A percentile compares a stretch with the other conserved stretches of the same genome.
These are phyloP conservation scores for Syzygium malaccense DNA, from an alignment of 441 rosid genomes.

Conservation along the genomic window DNA sequence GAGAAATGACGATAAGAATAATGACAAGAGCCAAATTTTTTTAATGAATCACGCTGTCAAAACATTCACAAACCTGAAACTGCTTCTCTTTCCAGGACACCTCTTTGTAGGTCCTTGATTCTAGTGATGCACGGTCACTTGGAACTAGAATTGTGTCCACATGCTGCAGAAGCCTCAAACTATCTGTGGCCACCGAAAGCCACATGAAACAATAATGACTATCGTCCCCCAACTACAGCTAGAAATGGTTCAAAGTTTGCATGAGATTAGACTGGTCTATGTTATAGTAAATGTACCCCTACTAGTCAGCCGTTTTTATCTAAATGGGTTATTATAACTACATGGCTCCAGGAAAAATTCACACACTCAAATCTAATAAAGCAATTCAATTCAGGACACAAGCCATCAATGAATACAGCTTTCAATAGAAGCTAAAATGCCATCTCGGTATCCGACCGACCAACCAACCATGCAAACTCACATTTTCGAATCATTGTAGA, in stretches of 20 bases:
- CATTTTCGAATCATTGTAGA: background rate
- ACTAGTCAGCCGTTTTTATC: background rate
- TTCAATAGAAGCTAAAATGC: background rate
- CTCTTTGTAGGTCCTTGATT: constrained; percentile 31
- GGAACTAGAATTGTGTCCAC: constrained; percentile 68
- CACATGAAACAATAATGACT: background rate
- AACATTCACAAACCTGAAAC: constrained; percentile 32
- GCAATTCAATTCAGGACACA: background rate
- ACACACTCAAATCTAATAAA: background rate
- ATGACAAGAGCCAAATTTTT: background rate
- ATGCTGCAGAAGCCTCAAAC: constrained; percentile 79
- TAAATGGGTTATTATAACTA: background rate
- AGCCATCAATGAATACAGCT: background rate
- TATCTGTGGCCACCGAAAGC: constrained; percentile 30
- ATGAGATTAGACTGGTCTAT: background rate
- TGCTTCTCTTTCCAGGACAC: constrained; percentile 69
- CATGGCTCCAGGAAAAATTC: background rate
- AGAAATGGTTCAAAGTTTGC: background rate
- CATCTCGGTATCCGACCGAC: background rate
- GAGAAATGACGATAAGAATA: background rate
- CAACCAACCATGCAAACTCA: background rate
- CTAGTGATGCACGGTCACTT: constrained; percentile 37
- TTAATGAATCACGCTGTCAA: background rate
- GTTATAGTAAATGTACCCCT: background rate
- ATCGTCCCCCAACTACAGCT: background rate